Conservation (phyloP, 2,329 filamentous ascomycete species). For the Blumeria graminis region DNA sequence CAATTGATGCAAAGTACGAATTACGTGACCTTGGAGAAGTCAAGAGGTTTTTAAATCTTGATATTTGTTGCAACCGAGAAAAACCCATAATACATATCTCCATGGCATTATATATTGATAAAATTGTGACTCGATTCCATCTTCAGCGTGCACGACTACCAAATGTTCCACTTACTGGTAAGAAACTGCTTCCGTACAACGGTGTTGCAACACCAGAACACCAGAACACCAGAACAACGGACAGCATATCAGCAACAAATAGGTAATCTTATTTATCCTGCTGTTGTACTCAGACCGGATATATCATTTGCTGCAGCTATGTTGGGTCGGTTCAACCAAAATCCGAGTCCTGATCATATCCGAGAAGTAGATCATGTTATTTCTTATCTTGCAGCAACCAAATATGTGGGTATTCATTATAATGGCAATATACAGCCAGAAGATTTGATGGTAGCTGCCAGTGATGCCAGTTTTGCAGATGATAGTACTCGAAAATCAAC, state of each 20-base stretch:
- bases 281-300: not conserved
- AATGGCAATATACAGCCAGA: not conserved
- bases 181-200: not conserved
- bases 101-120: not conserved
- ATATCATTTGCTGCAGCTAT: not conserved
- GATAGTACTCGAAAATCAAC: not conserved
- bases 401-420: not conserved
- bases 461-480: not conserved
- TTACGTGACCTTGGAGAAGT: conserved; percentile 1
- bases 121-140: conserved; percentile 1
- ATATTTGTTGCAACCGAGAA: not conserved
- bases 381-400: not conserved
- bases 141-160: not conserved
- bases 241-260: not conserved
- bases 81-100: not conserved
- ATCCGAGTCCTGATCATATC: not conserved
- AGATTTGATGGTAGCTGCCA: not conserved
- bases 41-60: conserved; percentile 1
- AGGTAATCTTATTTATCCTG: not conserved
- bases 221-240: not conserved
- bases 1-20: not conserved
- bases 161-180: not conserved
- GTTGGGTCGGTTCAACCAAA: not conserved
- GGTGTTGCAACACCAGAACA: not conserved
- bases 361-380: not conserved